Evolutionary conservation across 805 yeast genomes (phyloP), one percentile per base, ranked within the genome.

Genomic region (Saturnispora galanensis): DNA sequence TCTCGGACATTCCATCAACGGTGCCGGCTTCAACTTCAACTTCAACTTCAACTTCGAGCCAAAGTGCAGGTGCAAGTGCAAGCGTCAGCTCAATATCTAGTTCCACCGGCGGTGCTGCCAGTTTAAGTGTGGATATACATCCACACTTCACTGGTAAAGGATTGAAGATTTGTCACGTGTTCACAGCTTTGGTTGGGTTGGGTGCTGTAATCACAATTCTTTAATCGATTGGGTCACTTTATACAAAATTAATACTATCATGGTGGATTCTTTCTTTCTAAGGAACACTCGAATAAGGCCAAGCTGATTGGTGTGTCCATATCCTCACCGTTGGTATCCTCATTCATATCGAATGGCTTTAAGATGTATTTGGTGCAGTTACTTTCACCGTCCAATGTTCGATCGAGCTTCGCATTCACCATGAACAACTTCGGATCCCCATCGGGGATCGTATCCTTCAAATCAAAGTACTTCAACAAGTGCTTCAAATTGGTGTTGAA

Each of bases 281-380:
- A 56, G 13, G 73, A 66, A 3, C 77, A 69, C 43, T 74, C 81
- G 56, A 79, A 79, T 44, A 71, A 59, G 13, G 75, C 71, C 43
- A 79, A 58, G 46, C 73, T 73, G 13, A 79, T 56, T 2, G 81
- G 71, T 0, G 74, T 68, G 51, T 79, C 83, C 55, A 77, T 77
- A 28, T 65, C 62, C 6, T 61, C 52, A 1, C 78, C 73, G 49
- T 66, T 72, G 1, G 79, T 64, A 44, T 79, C 83, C 52, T 78
- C 83, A 38, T 79, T 66, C 51, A 77, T 54, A 51, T 79, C 85
- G 58, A 77, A 77, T 10, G 77, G 64, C 47, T 73, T 68, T 38
- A 70, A 53, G 18, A 56, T 62, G 46, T 74, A 65, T 30, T 66
- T 70, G 10, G 58, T 49, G 49, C 65, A 65, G 6, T 13, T 29